Evolutionary conservation across 2,329 filamentous ascomycete genomes (phyloP).

Genomic region (Pseudogymnoascus sp.): DNA sequence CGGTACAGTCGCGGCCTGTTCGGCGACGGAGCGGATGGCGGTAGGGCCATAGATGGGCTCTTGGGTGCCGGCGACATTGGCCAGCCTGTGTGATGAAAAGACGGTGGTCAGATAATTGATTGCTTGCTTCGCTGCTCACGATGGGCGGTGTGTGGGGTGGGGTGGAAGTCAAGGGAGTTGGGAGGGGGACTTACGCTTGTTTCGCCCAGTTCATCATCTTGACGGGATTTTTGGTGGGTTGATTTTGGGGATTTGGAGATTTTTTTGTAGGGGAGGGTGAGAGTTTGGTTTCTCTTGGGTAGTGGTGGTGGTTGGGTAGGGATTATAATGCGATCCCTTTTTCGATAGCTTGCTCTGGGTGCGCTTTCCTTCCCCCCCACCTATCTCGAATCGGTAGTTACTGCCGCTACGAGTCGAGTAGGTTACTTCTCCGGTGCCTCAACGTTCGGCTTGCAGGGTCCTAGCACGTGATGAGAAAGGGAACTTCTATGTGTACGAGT

Average conservation of each 20-base stretch:
- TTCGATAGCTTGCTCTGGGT: neutral
- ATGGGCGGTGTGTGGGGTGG: slow-evolving; percentile 14
- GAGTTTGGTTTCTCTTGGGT: slow-evolving; percentile 11
- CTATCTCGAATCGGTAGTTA: neutral
- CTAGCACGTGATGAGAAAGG: neutral
- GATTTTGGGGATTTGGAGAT: neutral
- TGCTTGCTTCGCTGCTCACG: slow-evolving; percentile 11
- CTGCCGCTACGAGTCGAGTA: neutral
- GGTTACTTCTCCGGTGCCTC: neutral
- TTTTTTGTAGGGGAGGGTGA: neutral
- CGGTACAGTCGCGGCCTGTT: slow-evolving; percentile 67
- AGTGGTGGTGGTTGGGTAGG: slow-evolving; percentile 11
- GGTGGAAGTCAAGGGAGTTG: slow-evolving; percentile 10
- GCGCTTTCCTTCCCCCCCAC: neutral
- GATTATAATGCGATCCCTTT: neutral
- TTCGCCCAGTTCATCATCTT: slow-evolving; percentile 93
- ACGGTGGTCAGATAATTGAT: slow-evolving; percentile 17
- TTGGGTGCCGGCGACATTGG: slow-evolving; percentile 85
- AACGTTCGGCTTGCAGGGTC: neutral
- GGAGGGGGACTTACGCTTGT: slow-evolving; percentile 68
- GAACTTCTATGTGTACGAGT: neutral
- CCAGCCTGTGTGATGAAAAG: slow-evolving; percentile 40
- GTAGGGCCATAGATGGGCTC: slow-evolving; percentile 91
- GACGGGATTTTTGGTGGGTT: slow-evolving; percentile 15
- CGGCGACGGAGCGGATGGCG: slow-evolving; percentile 77